phyloP scores from a whole-genome alignment of 2,329 filamentous ascomycete genomes.

The Alternaria viburni region DNA sequence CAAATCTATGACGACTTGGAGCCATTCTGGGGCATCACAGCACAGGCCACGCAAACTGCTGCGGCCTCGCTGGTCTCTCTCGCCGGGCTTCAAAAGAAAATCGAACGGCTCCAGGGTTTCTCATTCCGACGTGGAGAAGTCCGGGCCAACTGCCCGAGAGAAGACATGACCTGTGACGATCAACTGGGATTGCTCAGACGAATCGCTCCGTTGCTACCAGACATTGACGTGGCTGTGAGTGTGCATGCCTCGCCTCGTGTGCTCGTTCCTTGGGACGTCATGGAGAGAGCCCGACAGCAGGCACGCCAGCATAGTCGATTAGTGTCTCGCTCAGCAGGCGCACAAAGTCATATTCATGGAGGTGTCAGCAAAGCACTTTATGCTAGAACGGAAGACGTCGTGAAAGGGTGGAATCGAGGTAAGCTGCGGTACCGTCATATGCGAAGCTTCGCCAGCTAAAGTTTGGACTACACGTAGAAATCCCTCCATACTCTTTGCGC shows the following conservation, averaged over 20 bases:
- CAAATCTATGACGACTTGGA: not conserved
- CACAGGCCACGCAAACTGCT: not conserved
- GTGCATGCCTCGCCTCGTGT: not conserved
- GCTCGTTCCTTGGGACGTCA: not conserved
- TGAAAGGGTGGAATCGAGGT: not conserved
- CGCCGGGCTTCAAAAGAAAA: not conserved
- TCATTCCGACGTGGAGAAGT: not conserved
- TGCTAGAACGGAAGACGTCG: not conserved
- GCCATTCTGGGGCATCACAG: not conserved
- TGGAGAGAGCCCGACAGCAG: not conserved
- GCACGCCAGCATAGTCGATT: not conserved
- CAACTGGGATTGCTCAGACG: not conserved
- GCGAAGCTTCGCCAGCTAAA: not conserved
- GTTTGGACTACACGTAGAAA: not conserved
- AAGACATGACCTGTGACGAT: not conserved
- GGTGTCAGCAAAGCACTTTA: not conserved
- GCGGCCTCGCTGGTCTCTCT: not conserved
- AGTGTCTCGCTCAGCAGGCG: not conserved
- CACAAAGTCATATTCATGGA: not conserved
- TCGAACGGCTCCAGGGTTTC: not conserved
- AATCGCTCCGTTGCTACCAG: not conserved
- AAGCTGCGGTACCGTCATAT: not conserved
- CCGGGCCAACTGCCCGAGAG: not conserved
- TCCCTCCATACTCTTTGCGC: not conserved
- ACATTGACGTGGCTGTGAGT: not conserved